These are phyloP conservation scores for Penicillium dipodomyicola DNA, from an alignment of 495 filamentous ascomycete genomes.

Conservation along the genomic window DNA sequence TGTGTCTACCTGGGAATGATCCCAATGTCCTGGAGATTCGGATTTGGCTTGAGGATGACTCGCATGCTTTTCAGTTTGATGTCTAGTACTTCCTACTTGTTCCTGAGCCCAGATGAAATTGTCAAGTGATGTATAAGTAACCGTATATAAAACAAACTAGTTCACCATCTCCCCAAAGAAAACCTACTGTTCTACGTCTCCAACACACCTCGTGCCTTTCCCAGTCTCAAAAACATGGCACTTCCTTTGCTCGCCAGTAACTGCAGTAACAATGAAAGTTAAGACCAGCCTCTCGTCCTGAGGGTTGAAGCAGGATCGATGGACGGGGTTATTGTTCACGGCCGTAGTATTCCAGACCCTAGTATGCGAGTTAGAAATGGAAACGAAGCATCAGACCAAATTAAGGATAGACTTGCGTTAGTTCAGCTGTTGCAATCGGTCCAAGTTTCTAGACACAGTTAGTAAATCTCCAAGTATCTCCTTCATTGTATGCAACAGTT, in stretches of 20 bases:
- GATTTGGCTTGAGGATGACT: constrained; percentile 12
- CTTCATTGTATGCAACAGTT: no score
- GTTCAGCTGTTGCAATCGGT: neutral
- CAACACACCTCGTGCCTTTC: neutral
- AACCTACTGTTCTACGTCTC: neutral
- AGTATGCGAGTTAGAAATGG: neutral
- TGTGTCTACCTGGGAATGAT: constrained; percentile 9
- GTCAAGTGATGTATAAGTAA: neutral
- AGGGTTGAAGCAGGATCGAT: neutral
- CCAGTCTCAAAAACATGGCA: neutral
- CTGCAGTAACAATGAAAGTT: neutral
- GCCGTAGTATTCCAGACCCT: neutral
- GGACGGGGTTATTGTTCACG: neutral
- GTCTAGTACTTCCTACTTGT: neutral
- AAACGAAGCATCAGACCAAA: neutral
- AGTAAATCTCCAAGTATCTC: no score
- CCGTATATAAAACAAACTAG: neutral
- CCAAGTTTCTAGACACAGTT: neutral
- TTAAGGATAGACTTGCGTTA: neutral
- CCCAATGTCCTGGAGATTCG: constrained; percentile 13
- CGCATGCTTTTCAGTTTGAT: constrained; percentile 9
- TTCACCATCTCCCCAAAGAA: neutral
- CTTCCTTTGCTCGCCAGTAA: neutral
- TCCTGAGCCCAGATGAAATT: neutral
- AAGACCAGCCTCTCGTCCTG: neutral